Percentiles rank a stretch among this genome's conserved stretches.
phyloP scores from a whole-genome alignment of 2,329 filamentous ascomycete species.

The Fusarium tanahbumbuense region DNA sequence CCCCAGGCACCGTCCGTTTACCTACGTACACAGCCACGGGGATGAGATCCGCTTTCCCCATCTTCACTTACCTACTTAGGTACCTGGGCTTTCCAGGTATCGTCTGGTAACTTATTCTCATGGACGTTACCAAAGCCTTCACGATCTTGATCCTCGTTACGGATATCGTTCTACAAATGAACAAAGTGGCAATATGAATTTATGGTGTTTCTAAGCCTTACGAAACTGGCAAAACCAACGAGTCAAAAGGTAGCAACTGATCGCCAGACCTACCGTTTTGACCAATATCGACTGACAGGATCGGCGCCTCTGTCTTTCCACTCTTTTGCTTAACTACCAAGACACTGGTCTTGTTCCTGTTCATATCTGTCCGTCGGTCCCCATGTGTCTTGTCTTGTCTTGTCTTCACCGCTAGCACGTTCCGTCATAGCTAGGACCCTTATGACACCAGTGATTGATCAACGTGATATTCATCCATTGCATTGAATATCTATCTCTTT shows the following conservation, averaged over 20 bases:
- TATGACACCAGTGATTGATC: constrained; percentile 25
- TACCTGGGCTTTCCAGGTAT: background rate
- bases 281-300: constrained; percentile 28
- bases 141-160: background rate
- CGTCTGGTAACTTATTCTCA: constrained; percentile 17
- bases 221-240: background rate
- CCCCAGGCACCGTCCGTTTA: constrained; percentile 24
- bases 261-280: constrained; percentile 27
- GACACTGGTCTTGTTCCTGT: constrained; percentile 13
- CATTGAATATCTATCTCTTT: background rate
- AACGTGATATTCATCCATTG: background rate
- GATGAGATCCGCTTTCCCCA: constrained; percentile 27
- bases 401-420: constrained; percentile 34
- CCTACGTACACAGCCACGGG: constrained; percentile 33
- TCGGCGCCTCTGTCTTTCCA: constrained; percentile 19
- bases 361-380: background rate
- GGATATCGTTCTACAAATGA: background rate
- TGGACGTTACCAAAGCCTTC: background rate
- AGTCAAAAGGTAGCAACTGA: constrained; percentile 26
- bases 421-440: constrained; percentile 30
- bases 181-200: constrained; percentile 2
- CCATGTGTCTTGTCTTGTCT: background rate
- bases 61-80: background rate
- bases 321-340: constrained; percentile 20
- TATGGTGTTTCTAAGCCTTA: constrained; percentile 12